Evolutionary conservation across 768 basidiomycete species (phyloP).

Genomic region (Mrakia frigida): DNA sequence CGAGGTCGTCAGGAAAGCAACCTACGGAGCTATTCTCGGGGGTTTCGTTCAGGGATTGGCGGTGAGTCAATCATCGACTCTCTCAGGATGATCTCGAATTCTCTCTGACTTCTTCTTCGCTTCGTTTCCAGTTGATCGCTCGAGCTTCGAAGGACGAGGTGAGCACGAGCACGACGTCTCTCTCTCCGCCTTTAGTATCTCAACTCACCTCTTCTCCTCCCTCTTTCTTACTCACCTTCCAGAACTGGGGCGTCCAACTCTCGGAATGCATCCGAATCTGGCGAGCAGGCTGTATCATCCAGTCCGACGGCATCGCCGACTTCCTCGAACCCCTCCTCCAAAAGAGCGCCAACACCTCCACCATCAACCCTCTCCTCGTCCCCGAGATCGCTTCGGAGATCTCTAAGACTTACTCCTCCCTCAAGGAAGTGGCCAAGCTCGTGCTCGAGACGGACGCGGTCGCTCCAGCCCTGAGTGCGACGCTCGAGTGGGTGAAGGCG

Average conservation of each 20-base stretch:
- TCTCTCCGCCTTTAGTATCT: not conserved
- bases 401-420: slow-evolving; percentile 36
- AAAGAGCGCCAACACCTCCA: slow-evolving; percentile 28
- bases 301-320: slow-evolving; percentile 36
- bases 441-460: slow-evolving; percentile 40
- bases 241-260: slow-evolving; percentile 41
- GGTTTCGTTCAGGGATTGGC: slow-evolving; percentile 43
- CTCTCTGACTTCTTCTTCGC: too few relatives aligned
- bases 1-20: slow-evolving; percentile 38
- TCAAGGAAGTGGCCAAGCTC: slow-evolving; percentile 38
- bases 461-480: slow-evolving; percentile 17
- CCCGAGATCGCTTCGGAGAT: slow-evolving; percentile 41
- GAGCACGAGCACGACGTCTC: not conserved
- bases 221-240: not conserved
- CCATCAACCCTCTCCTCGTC: slow-evolving; percentile 37
- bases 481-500: slow-evolving; percentile 22
- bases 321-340: slow-evolving; percentile 38
- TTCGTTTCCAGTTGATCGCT: slow-evolving; percentile 36
- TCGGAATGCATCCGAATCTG: slow-evolving; percentile 40
- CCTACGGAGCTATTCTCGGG: slow-evolving; percentile 40
- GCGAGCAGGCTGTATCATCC: slow-evolving; percentile 44
- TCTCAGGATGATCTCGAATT: too few relatives aligned
- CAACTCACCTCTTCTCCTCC: slow-evolving; percentile 1
- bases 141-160: slow-evolving; percentile 39
- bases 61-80: not conserved